Evolutionary conservation across 441 rosid genomes (phyloP).

Genomic region (Mallotus repandus): DNA sequence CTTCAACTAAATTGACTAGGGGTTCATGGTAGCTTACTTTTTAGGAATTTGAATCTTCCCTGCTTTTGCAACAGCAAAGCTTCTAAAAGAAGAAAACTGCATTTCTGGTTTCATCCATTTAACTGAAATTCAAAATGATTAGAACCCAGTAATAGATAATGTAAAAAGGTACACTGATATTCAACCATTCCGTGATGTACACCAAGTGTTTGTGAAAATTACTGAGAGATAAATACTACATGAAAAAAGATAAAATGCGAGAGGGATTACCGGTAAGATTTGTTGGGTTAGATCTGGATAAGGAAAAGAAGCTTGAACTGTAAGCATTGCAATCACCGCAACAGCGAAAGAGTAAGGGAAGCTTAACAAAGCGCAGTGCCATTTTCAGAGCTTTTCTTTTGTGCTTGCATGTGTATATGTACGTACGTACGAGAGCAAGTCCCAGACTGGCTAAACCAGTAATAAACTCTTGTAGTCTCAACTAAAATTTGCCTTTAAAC

Average conservation of each 20-base stretch:
- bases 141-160: constrained; percentile 3
- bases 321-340: not conserved
- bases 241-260: not conserved
- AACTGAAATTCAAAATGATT: constrained; percentile 34
- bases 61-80: constrained; percentile 49
- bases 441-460: too few species aligned
- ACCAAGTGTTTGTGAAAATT: constrained; percentile 34
- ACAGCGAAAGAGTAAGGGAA: constrained; percentile 39
- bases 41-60: constrained; percentile 50
- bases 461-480: too few species aligned
- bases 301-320: constrained; percentile 30
- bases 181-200: not conserved
- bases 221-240: constrained; percentile 6
- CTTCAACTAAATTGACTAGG: not conserved
- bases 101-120: constrained; percentile 39
- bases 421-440: too few species aligned
- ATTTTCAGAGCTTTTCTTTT: constrained; percentile 17
- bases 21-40: constrained; percentile 42
- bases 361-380: constrained; percentile 46
- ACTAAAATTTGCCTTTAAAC: too few species aligned
- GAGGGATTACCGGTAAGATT: constrained; percentile 29
- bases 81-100: constrained; percentile 36
- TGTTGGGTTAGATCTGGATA: constrained; percentile 36
- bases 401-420: too few species aligned
- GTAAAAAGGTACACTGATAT: not conserved